Base-by-base conservation (phyloP, 306 rosid genomes). In the Canavalia gladiata region DNA sequence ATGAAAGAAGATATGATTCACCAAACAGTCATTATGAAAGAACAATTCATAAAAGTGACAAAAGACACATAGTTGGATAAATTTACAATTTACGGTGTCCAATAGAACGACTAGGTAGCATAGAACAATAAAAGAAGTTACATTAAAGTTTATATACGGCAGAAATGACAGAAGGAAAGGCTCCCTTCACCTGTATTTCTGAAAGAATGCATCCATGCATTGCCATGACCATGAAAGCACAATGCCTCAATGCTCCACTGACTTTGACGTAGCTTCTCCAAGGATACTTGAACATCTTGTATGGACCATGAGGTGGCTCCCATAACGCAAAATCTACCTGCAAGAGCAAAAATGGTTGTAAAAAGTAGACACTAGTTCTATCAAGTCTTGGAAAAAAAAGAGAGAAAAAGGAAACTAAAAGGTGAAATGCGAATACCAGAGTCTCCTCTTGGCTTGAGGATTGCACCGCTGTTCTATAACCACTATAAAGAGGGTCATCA, bases 231-330 rank as follows among this genome's bases (percentile, higher is more conserved):
- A 86, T 90, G 82, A 89, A 85, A 51, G 97, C 94, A 76, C 97
- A 92, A 73, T 90, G 93, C 88, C 97, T 90, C 77, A 92, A 74
- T 71, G 97, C 91, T 67, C 97, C 97, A 60, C 93, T 78, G 8
- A 90, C 81, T 85, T 87, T 84, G 81, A 82, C 88, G 41, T 90
- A 92, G 86, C 76, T 86, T 86, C 54, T 86, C 94, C 94, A 92
- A 13, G 97, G 94, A 86, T 92, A 90, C 28, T 82, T 83, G 81
- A 90, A 89, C 65, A 56, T 74, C 78, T 79, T 89, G 76, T 90
- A 90, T 49, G 88, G 94, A 37, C 94, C 97, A 78, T 92, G 97
- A 43, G 97, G 97, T 18, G 97, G 97, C 78, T 92, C 97, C 93
- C 94, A 92, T 57, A 87, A 55, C 37, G 97, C 97, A 81, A 92